Base-by-base conservation (phyloP, 371 early-diverging fungal species). In the Dipsacomyces acuminosporus region DNA sequence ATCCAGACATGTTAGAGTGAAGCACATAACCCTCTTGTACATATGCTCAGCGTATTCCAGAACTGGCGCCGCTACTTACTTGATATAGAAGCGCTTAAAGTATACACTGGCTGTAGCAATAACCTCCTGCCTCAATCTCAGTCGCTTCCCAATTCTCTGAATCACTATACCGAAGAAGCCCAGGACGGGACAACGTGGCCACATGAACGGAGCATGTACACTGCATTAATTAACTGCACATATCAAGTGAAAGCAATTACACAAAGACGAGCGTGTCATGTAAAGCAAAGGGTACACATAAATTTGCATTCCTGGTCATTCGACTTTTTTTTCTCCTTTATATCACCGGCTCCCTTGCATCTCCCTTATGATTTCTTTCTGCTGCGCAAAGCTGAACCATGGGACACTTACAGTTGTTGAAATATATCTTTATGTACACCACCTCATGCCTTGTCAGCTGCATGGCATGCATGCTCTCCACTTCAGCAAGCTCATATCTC, bases 71-170 rank as follows among this genome's bases (percentile, higher is more conserved):
- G n/a, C n/a, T 11, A 59, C 77, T 58, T 83, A 88, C 90, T 83
- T 87, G 71, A 85, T 75, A 65, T 89, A 93, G 63, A 91, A 93
- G 18, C 95, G 80, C 72, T 89, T 90, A 50, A 93, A 91, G 66
- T 91, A 94, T 0, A 89, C 86, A 36, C 83, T 73, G 1, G 91
- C 91, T 3, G 93, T 90, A 0, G 92, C 89, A 1, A 91, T 78
- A 15, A 90, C 84, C 48, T 88, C 89, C 61, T 94, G 93, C 34
- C 89, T 72, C 40, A 87, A 59, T 38, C 82, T 80, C 15, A 92
- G 57, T 34, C 80, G 71, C 49, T 85, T 84, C n/a, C 88, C 90
- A 42, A 91, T 70, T 46, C 80, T 82, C 51, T 83, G 79, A 46
- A 91, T 86, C 36, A 90, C 91, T 91, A 70, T 17, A 38, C 7